A percentile compares a stretch with the other conserved stretches of the same genome.
These are phyloP conservation scores for Botrytis squamosa DNA, from an alignment of 2,329 filamentous ascomycete species.

Conservation along the genomic window DNA sequence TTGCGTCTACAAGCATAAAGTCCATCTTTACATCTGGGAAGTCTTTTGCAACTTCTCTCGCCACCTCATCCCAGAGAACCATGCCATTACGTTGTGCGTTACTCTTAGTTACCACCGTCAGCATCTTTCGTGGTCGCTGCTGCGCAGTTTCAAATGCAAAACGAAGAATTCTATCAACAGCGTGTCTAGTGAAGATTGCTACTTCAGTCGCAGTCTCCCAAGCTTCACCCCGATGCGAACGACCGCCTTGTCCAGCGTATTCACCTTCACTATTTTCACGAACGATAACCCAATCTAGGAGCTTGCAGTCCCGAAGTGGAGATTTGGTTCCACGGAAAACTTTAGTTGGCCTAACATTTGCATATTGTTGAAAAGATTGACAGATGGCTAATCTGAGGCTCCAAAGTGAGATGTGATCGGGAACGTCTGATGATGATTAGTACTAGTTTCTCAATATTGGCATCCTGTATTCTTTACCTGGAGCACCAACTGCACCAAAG, in stretches of 20 bases:
- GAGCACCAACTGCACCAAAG: slow-evolving; percentile 59
- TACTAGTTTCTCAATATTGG: neutral
- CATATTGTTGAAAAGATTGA: slow-evolving; percentile 63
- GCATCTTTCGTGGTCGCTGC: slow-evolving; percentile 52
- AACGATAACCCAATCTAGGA: slow-evolving; percentile 63
- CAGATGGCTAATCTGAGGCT: slow-evolving; percentile 61
- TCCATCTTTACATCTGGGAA: neutral
- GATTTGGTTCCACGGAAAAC: slow-evolving; percentile 58
- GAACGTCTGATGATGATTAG: slow-evolving; percentile 47
- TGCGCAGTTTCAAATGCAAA: slow-evolving; percentile 60
- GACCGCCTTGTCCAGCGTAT: slow-evolving; percentile 48
- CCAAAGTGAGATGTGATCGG: slow-evolving; percentile 67
- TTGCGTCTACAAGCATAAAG: neutral
- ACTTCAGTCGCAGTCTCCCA: slow-evolving; percentile 63
- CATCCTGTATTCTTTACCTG: slow-evolving; percentile 40
- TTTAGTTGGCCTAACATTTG: slow-evolving; percentile 62
- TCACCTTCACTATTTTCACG: slow-evolving; percentile 67
- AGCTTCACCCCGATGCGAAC: slow-evolving; percentile 53
- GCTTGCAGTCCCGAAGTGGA: slow-evolving; percentile 47
- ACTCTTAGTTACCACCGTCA: slow-evolving; percentile 65
- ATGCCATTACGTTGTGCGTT: slow-evolving; percentile 66
- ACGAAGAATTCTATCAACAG: slow-evolving; percentile 58
- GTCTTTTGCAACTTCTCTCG: slow-evolving; percentile 30
- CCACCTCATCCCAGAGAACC: slow-evolving; percentile 67
- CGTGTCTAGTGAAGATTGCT: slow-evolving; percentile 60